Evolutionary conservation across 2,329 filamentous ascomycete species (phyloP).

Genomic region (Cryphonectria radicalis): DNA sequence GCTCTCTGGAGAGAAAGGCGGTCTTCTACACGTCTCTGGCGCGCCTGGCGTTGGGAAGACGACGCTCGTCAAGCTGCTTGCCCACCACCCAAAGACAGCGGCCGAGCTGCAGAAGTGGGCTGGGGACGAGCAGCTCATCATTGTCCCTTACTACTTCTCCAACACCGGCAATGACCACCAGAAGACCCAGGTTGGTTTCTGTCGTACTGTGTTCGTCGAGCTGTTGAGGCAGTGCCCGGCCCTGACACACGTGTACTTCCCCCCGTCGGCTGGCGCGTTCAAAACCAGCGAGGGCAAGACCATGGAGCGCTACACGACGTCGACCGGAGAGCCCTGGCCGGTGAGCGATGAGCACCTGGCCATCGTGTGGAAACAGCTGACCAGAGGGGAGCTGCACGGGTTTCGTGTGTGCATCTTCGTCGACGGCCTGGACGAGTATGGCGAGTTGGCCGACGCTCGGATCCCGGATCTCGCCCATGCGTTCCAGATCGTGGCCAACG

Average conservation of each 20-base stretch:
- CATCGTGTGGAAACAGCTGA: neutral
- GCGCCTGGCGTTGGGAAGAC: constrained; percentile 28
- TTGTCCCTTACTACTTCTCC: constrained; percentile 27
- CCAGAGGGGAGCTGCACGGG: neutral
- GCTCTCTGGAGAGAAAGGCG: constrained; percentile 1
- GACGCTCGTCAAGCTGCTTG: constrained; percentile 28
- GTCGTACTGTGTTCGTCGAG: neutral
- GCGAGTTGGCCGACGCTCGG: neutral
- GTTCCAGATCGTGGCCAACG: neutral
- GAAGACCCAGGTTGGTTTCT: neutral
- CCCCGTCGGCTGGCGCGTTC: neutral
- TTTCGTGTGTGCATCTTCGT: constrained; percentile 11
- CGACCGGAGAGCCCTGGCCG: neutral
- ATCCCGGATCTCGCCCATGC: neutral
- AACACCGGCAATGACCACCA: neutral
- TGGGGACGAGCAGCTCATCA: constrained; percentile 16
- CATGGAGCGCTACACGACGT: neutral
- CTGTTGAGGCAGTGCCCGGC: constrained; percentile 6
- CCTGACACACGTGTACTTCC: neutral
- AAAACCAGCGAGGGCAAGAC: neutral
- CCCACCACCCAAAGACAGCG: constrained; percentile 12
- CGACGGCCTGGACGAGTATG: constrained; percentile 13
- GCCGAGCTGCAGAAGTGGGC: constrained; percentile 23
- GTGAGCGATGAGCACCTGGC: neutral
- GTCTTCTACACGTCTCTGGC: constrained; percentile 26